These are phyloP conservation scores for Cucumis sativus DNA, from an alignment of 306 rosid genomes.

Conservation along the genomic window Cucumber_9930_V3 NC_026661.2:18472501-18473000, in stretches of 20 bases:
- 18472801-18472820: constrained; percentile 1
- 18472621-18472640: constrained; percentile 77
- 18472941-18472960: not conserved
- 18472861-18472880: too few relatives aligned
- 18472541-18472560: constrained; percentile 5
- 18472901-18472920: too few relatives aligned
- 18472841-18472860: not conserved
- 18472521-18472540: not conserved
- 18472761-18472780: constrained; percentile 68
- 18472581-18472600: constrained; percentile 85
- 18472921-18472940: not conserved
- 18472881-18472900: too few relatives aligned
- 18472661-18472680: constrained; percentile 94
- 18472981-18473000: not conserved
- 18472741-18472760: constrained; percentile 82
- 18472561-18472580: constrained; percentile 76
- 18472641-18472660: constrained; percentile 84
- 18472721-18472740: constrained; percentile 58
- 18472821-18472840: not conserved
- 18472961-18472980: not conserved
- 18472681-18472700: constrained; percentile 67
- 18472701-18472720: constrained; percentile 54
- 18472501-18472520: not conserved
- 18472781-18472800: constrained; percentile 17
- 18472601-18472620: constrained; percentile 60